Evolutionary conservation across 2,329 filamentous ascomycete genomes (phyloP).

Genomic region (Leptographium radiaticola): DNA sequence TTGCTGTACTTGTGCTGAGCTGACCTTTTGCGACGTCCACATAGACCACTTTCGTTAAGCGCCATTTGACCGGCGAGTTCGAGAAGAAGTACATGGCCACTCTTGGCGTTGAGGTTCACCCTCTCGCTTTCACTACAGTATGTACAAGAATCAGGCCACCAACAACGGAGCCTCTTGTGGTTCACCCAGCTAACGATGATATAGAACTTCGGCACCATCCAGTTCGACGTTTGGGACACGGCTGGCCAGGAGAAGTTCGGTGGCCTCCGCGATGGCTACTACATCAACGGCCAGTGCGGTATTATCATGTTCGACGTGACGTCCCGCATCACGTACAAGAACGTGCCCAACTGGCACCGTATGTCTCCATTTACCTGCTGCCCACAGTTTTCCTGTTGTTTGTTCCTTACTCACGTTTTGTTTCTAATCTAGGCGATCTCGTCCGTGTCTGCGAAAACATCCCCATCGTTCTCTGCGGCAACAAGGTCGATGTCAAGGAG

Average conservation of each 20-base stretch:
- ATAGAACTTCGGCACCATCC: slow-evolving; percentile 84
- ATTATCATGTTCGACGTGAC: slow-evolving; percentile 99
- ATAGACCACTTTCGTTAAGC: slow-evolving; percentile 99
- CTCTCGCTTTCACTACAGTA: slow-evolving; percentile 95
- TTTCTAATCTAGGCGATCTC: slow-evolving; percentile 58
- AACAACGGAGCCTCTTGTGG: too few species aligned
- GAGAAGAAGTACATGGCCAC: slow-evolving; percentile 99
- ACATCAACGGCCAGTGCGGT: slow-evolving; percentile 99
- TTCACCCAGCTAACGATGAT: background rate
- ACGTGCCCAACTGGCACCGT: slow-evolving; percentile 99
- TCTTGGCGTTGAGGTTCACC: slow-evolving; percentile 98
- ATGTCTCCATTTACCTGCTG: slow-evolving; percentile 30
- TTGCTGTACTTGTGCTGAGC: background rate
- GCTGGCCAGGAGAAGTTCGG: slow-evolving; percentile 99
- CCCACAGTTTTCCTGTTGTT: background rate
- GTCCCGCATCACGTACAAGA: slow-evolving; percentile 99
- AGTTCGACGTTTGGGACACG: slow-evolving; percentile 99
- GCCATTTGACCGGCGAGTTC: slow-evolving; percentile 98
- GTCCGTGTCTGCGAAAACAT: slow-evolving; percentile 99
- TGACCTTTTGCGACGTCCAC: background rate
- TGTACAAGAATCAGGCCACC: slow-evolving; percentile 24
- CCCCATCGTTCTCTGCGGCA: slow-evolving; percentile 92
- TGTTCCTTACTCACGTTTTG: background rate
- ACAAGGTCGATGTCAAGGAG: slow-evolving; percentile 99
- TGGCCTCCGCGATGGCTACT: slow-evolving; percentile 98